phyloP scores from a whole-genome alignment of 768 basidiomycete genomes.

The Grammothele lineata region DNA sequence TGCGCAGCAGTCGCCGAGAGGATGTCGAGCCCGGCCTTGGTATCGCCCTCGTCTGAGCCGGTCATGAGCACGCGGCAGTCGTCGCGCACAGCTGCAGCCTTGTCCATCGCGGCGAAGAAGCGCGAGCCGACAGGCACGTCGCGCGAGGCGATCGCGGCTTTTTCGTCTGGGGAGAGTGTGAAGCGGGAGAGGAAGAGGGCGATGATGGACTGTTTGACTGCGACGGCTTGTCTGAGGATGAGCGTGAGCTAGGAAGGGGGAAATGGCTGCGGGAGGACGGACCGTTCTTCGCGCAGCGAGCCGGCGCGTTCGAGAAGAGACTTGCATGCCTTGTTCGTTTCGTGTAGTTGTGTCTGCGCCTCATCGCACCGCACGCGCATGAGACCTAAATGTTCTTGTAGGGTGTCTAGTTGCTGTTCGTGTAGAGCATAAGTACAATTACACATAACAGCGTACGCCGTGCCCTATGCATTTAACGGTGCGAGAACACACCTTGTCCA shows the following conservation, averaged over 20 bases:
- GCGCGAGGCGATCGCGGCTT: constrained; percentile 69
- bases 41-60: constrained; percentile 5
- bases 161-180: constrained; percentile 72
- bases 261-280: constrained; percentile 10
- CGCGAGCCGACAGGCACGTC: constrained; percentile 68
- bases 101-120: constrained; percentile 87
- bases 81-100: constrained; percentile 73
- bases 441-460: neutral
- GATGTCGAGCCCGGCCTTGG: constrained; percentile 68
- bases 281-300: constrained; percentile 72
- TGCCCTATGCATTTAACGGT: too few relatives aligned
- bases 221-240: constrained; percentile 55
- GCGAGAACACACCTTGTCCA: constrained; percentile 89
- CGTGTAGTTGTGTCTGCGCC: constrained; percentile 69
- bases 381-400: constrained; percentile 70
- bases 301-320: constrained; percentile 80
- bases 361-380: constrained; percentile 85
- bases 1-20: constrained; percentile 77
- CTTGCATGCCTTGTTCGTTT: constrained; percentile 74
- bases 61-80: constrained; percentile 87
- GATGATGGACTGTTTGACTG: constrained; percentile 70
- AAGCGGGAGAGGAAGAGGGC: constrained; percentile 79
- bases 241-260: neutral
- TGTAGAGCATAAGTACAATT: neutral
- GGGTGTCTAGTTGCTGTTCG: constrained; percentile 72